Conservation (phyloP, 2,329 filamentous ascomycete species). For the Pyricularia pennisetigena region DNA sequence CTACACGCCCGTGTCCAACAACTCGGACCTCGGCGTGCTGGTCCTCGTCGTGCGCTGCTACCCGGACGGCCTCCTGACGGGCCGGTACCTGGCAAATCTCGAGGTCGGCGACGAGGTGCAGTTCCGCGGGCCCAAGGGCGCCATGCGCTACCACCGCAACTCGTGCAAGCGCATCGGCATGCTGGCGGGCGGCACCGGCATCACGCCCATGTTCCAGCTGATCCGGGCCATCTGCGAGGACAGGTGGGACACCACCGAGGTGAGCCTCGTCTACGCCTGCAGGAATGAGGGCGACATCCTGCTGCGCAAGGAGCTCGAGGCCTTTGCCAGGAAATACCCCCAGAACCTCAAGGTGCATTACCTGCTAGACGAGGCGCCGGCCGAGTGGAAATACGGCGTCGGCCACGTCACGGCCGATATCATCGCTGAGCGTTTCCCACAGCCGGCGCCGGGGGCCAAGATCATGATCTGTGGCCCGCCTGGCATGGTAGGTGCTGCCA, state of each 20-base stretch:
- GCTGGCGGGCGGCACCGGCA: slow-evolving; percentile 41
- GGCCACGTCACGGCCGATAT: slow-evolving; percentile 43
- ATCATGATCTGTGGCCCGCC: slow-evolving; percentile 52
- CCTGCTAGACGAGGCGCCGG: slow-evolving; percentile 36
- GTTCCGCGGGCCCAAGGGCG: slow-evolving; percentile 46
- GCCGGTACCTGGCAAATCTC: slow-evolving; percentile 35
- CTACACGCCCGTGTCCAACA: slow-evolving; percentile 45
- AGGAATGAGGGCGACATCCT: slow-evolving; percentile 49
- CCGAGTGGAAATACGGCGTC: slow-evolving; percentile 34
- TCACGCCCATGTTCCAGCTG: slow-evolving; percentile 50
- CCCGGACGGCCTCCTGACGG: slow-evolving; percentile 38
- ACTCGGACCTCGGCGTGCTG: slow-evolving; percentile 34
- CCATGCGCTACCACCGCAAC: slow-evolving; percentile 38
- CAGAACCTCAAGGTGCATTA: slow-evolving; percentile 46
- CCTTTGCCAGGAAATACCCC: slow-evolving; percentile 37
- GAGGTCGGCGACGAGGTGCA: slow-evolving; percentile 36
- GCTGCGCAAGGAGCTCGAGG: slow-evolving; percentile 43
- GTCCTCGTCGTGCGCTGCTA: slow-evolving; percentile 44
- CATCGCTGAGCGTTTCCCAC: slow-evolving; percentile 38
- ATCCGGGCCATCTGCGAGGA: slow-evolving; percentile 56
- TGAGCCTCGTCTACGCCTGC: slow-evolving; percentile 51
- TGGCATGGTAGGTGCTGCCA: slow-evolving; percentile 47
- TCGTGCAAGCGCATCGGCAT: slow-evolving; percentile 38
- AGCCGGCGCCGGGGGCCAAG: slow-evolving; percentile 34
- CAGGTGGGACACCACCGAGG: slow-evolving; percentile 42